Conservation (phyloP, 768 basidiomycete genomes). For the Amylocystis lapponica region DNA sequence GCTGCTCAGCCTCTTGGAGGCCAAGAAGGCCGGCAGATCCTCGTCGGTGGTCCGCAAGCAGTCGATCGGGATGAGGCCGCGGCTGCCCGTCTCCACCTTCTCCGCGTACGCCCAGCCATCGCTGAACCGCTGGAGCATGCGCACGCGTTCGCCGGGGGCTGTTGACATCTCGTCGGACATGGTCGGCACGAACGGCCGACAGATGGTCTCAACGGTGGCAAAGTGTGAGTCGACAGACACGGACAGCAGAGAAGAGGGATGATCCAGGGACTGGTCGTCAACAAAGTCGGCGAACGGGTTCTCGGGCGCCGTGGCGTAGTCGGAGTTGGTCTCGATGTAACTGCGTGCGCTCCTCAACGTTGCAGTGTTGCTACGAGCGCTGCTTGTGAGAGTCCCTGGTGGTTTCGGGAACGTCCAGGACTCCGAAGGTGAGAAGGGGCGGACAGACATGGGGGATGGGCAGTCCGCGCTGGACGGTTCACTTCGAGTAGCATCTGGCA, state of each 20-base stretch:
- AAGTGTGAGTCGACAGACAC: conserved; percentile 25
- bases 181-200: conserved; percentile 50
- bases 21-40: conserved; percentile 42
- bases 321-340: conserved; percentile 1
- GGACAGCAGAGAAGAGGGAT: not conserved
- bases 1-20: conserved; percentile 43
- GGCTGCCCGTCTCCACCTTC: conserved; percentile 29
- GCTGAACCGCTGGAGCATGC: conserved; percentile 49
- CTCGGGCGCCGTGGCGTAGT: conserved; percentile 11
- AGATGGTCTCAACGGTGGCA: conserved; percentile 41
- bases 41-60: conserved; percentile 50
- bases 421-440: conserved; percentile 63
- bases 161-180: conserved; percentile 58
- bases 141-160: conserved; percentile 43
- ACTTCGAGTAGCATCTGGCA: conserved; percentile 5
- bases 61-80: conserved; percentile 64
- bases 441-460: conserved; percentile 54
- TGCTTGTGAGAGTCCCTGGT: conserved; percentile 32
- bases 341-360: not conserved
- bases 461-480: conserved; percentile 20
- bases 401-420: conserved; percentile 67
- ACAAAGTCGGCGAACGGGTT: conserved; percentile 23
- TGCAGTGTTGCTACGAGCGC: conserved; percentile 2
- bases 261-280: too few species aligned
- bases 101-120: conserved; percentile 71